Evolutionary conservation across 768 basidiomycete genomes (phyloP).

Genomic region (Tricholoma sp.): DNA sequence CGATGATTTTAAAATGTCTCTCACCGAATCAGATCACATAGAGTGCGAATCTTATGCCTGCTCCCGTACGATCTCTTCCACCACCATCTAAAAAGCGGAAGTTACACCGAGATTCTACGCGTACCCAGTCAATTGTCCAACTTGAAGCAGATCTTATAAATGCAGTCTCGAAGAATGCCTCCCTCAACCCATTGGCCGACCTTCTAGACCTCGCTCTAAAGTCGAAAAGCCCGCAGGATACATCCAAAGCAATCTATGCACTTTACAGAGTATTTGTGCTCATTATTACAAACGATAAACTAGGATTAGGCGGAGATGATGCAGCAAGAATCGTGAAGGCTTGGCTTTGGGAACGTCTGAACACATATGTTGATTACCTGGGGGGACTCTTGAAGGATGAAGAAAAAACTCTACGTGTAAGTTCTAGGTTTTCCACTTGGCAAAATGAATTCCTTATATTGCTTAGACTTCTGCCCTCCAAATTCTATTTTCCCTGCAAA

Average conservation of each 20-base stretch:
- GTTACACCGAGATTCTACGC: slow-evolving; percentile 26
- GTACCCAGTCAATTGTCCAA: slow-evolving; percentile 13
- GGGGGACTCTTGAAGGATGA: slow-evolving; percentile 69
- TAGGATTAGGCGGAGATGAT: slow-evolving; percentile 46
- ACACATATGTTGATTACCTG: slow-evolving; percentile 65
- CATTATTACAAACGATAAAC: slow-evolving; percentile 35
- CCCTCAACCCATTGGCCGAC: slow-evolving; percentile 76
- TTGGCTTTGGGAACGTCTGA: slow-evolving; percentile 78
- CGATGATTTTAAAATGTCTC: too few species aligned
- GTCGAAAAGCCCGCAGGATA: slow-evolving; percentile 45
- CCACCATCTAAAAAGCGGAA: slow-evolving; percentile 49
- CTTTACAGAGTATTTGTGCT: slow-evolving; percentile 49
- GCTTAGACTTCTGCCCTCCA: slow-evolving; percentile 62
- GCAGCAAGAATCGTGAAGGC: slow-evolving; percentile 60
- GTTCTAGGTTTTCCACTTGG: slow-evolving; percentile 18
- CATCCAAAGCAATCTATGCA: slow-evolving; percentile 76
- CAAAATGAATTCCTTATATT: neutral
- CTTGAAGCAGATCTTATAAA: slow-evolving; percentile 54
- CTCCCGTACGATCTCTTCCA: slow-evolving; percentile 40
- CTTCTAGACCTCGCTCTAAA: slow-evolving; percentile 55
- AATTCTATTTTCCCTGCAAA: slow-evolving; percentile 72
- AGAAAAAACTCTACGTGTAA: slow-evolving; percentile 68
- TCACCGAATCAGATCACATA: too few species aligned
- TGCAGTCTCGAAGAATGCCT: slow-evolving; percentile 48
- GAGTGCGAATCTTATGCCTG: slow-evolving; percentile 13